These are phyloP conservation scores for Rhypophila decipiens DNA, from an alignment of 495 filamentous ascomycete species.

Conservation along the genomic window DNA sequence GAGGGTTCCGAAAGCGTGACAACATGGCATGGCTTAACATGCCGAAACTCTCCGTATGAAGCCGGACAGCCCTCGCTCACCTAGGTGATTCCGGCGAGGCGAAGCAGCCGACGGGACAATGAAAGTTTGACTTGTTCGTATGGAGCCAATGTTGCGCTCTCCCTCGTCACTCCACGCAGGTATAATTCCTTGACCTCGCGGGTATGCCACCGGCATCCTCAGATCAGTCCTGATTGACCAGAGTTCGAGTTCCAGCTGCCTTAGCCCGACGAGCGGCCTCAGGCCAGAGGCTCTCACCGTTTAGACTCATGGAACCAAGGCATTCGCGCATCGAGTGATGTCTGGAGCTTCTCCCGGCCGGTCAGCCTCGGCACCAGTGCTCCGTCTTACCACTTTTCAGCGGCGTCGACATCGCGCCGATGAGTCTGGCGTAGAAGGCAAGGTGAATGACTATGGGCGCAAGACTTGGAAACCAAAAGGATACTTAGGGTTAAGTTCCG, in stretches of 20 bases:
- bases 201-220: conserved; percentile 28
- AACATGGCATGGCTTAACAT: conserved; percentile 30
- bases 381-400: conserved; percentile 36
- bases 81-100: conserved; percentile 41
- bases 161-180: conserved; percentile 16
- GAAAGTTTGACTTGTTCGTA: conserved; percentile 31
- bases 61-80: conserved; percentile 33
- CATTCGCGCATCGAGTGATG: conserved; percentile 33
- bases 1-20: conserved; percentile 29
- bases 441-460: conserved; percentile 35
- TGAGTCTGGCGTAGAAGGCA: conserved; percentile 33
- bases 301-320: conserved; percentile 53
- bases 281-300: conserved; percentile 55
- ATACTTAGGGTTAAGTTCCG: conserved; percentile 78
- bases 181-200: not conserved
- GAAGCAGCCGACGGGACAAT: conserved; percentile 13
- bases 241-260: conserved; percentile 54
- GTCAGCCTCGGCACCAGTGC: conserved; percentile 28
- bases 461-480: conserved; percentile 49
- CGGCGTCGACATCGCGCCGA: conserved; percentile 14
- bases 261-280: conserved; percentile 57
- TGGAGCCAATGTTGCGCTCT: conserved; percentile 36
- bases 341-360: conserved; percentile 38
- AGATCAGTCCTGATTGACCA: conserved; percentile 47
- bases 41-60: conserved; percentile 39